Evolutionary conservation across 139 green algal genomes (phyloP).

Genomic region (Chlorella sp.): DNA sequence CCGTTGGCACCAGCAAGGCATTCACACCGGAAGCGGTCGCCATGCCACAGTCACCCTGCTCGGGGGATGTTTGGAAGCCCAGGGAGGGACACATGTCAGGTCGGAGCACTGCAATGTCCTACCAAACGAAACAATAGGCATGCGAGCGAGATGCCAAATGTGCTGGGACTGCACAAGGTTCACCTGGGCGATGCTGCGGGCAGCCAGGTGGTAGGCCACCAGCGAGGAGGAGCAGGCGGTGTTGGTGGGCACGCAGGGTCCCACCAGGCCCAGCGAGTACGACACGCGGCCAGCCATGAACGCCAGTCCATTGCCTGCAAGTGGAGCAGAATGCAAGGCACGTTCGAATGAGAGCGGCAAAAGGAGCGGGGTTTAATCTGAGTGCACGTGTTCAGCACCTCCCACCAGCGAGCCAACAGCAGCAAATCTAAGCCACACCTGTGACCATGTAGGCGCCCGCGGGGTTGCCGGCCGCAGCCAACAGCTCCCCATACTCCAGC

Average conservation of each 20-base stretch:
- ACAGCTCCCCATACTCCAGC: constrained; percentile 74
- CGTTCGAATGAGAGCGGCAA: too few species aligned
- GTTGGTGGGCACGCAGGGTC: constrained; percentile 85
- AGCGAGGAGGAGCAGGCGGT: constrained; percentile 88
- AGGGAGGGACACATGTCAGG: too few species aligned
- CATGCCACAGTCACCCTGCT: constrained; percentile 50
- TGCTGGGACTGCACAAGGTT: not conserved
- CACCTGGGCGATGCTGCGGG: constrained; percentile 43
- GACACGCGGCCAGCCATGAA: constrained; percentile 76
- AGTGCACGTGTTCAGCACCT: too few species aligned
- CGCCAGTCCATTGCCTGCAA: constrained; percentile 70
- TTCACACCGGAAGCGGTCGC: constrained; percentile 72
- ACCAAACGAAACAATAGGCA: too few species aligned
- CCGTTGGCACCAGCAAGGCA: constrained; percentile 73
- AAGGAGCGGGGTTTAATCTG: too few species aligned
- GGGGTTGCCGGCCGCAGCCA: constrained; percentile 52
- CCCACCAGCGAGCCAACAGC: not conserved
- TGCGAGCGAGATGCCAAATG: too few species aligned
- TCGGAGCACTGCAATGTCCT: constrained; percentile 44
- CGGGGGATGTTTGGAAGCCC: too few species aligned
- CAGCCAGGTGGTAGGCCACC: constrained; percentile 81
- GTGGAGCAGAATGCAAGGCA: too few species aligned
- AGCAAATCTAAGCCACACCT: constrained; percentile 24
- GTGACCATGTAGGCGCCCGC: constrained; percentile 80
- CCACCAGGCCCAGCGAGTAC: constrained; percentile 81